These are phyloP conservation scores for Dothistroma pini DNA, from an alignment of 2,329 filamentous ascomycete genomes.

Conservation along the genomic window DNA sequence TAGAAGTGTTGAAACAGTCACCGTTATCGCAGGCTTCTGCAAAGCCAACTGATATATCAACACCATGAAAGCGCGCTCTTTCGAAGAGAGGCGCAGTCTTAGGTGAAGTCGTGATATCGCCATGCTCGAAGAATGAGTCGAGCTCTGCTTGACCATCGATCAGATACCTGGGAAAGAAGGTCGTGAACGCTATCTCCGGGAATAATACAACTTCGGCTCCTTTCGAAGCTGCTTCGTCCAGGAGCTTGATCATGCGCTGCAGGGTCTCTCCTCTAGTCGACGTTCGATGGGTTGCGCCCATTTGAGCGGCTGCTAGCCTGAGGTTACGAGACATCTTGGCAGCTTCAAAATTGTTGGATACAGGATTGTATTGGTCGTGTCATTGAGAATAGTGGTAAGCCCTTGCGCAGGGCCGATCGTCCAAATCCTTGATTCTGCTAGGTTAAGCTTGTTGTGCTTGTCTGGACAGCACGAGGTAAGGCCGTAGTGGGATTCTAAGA, in stretches of 20 bases:
- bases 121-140: constrained; percentile 49
- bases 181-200: constrained; percentile 53
- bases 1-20: constrained; percentile 46
- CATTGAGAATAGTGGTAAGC: background rate
- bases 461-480: background rate
- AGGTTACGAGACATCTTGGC: constrained; percentile 37
- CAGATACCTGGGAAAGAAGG: constrained; percentile 53
- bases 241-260: constrained; percentile 47
- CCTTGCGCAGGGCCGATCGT: background rate
- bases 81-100: constrained; percentile 49
- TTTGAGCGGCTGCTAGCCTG: constrained; percentile 51
- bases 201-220: constrained; percentile 50
- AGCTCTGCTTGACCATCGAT: constrained; percentile 45
- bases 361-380: constrained; percentile 1
- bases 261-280: constrained; percentile 42
- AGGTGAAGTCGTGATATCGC: constrained; percentile 39
- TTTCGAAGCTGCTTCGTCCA: constrained; percentile 43
- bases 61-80: constrained; percentile 42
- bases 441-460: constrained; percentile 1
- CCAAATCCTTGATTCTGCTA: background rate
- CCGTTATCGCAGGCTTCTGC: constrained; percentile 46
- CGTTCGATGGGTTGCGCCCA: constrained; percentile 46
- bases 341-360: background rate
- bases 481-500: background rate
- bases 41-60: constrained; percentile 53